Conservation (phyloP, 2,329 filamentous ascomycete genomes). For the Chalaropsis thielavioides region DNA sequence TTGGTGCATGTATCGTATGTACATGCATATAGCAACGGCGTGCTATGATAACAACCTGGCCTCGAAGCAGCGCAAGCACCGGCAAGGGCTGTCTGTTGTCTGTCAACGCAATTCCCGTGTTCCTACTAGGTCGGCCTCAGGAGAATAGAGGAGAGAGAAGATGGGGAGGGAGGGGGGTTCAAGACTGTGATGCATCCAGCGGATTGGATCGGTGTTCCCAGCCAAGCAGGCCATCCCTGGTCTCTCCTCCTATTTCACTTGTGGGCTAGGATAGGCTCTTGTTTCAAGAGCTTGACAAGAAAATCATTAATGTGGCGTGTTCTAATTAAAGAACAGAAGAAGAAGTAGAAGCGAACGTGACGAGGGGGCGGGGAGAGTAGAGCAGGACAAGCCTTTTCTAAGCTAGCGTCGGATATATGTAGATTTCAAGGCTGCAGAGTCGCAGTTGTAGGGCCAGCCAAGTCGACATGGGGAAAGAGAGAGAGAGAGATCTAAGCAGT, state of each 20-base stretch:
- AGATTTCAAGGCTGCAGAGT: background rate
- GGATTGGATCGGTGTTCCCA: slow-evolving; percentile 1
- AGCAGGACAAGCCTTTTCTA: background rate
- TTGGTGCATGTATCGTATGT: background rate
- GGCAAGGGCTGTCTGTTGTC: background rate
- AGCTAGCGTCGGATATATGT: background rate
- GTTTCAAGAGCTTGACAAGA: slow-evolving; percentile 10
- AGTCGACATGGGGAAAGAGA: background rate
- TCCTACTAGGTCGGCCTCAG: background rate
- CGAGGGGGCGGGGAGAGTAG: background rate
- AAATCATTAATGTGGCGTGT: slow-evolving; percentile 15
- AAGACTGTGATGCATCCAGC: background rate
- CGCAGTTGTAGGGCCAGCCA: background rate
- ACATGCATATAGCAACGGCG: background rate
- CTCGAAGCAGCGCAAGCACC: background rate
- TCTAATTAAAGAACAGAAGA: slow-evolving; percentile 4
- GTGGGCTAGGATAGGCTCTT: slow-evolving; percentile 1
- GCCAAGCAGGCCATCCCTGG: background rate
- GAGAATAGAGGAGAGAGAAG: background rate
- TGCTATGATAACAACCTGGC: background rate
- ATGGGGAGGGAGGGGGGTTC: background rate
- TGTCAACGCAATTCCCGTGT: slow-evolving; percentile 1
- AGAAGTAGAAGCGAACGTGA: background rate
- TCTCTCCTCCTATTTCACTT: slow-evolving; percentile 8
- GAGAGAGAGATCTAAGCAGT: background rate